Conservation (phyloP, 176 grass and related monocot species). For the Zoysia japonica region DNA sequence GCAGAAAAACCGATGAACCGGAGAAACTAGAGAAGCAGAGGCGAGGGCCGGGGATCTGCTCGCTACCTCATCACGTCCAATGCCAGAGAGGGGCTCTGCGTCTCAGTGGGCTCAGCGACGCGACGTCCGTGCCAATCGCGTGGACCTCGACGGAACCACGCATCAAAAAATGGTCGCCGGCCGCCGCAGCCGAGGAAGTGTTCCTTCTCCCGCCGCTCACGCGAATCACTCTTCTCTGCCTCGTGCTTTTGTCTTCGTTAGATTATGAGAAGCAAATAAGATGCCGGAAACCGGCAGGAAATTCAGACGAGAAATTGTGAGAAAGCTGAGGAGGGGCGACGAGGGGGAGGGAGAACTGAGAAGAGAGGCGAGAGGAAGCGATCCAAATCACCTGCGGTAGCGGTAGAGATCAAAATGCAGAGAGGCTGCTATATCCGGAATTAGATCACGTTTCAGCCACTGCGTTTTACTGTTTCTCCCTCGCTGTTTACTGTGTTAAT, state of each 20-base stretch:
- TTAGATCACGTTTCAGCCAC: too few relatives aligned
- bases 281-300: slow-evolving; percentile 14
- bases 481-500: too few relatives aligned
- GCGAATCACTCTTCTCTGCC: slow-evolving; percentile 4
- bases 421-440: too few relatives aligned
- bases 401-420: too few relatives aligned
- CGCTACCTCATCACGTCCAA: slow-evolving; percentile 87
- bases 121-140: slow-evolving; percentile 45
- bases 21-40: background rate
- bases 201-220: slow-evolving; percentile 8
- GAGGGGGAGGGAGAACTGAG: slow-evolving; percentile 17
- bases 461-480: too few relatives aligned
- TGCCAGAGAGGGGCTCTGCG: slow-evolving; percentile 47
- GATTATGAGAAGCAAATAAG: slow-evolving; percentile 14
- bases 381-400: slow-evolving; percentile 68
- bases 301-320: slow-evolving; percentile 30
- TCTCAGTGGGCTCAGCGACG: slow-evolving; percentile 22
- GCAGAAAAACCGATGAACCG: slow-evolving; percentile 28
- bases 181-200: slow-evolving; percentile 34
- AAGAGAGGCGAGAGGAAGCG: slow-evolving; percentile 53
- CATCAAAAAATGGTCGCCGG: slow-evolving; percentile 54
- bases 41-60: slow-evolving; percentile 43
- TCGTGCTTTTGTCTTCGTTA: slow-evolving; percentile 9
- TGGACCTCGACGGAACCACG: slow-evolving; percentile 51
- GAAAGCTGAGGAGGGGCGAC: background rate